Evolutionary conservation across 2,329 filamentous ascomycete species (phyloP).

Genomic region (Fusarium sp.): DNA sequence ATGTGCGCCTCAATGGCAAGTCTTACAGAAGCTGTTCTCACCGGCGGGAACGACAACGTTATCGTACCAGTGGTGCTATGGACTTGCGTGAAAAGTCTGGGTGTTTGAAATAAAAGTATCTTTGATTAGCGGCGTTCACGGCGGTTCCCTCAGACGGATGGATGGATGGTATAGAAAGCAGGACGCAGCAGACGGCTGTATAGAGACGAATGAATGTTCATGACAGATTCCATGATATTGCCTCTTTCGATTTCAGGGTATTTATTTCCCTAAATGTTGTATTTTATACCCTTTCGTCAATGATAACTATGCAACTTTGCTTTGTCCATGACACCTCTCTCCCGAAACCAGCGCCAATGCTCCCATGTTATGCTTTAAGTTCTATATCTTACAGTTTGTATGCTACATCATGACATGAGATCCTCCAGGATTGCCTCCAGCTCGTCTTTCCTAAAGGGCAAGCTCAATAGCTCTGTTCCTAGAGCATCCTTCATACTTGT

Average conservation of each 20-base stretch:
- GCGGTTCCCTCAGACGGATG: neutral
- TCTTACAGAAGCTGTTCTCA: conserved; percentile 93
- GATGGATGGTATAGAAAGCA: conserved; percentile 26
- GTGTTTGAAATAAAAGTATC: conserved; percentile 59
- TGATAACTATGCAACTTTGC: conserved; percentile 17
- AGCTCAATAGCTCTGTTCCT: conserved; percentile 87
- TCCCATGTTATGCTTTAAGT: conserved; percentile 19
- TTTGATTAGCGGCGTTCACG: conserved; percentile 34
- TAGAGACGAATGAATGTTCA: conserved; percentile 47
- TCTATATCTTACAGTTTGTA: conserved; percentile 17
- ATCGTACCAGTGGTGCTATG: conserved; percentile 94
- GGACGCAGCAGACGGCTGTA: conserved; percentile 18
- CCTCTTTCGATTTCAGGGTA: conserved; percentile 11
- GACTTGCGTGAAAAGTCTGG: conserved; percentile 88
- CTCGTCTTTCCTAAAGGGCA: conserved; percentile 90
- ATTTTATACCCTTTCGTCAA: conserved; percentile 40
- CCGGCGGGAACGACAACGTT: conserved; percentile 98
- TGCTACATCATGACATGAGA: conserved; percentile 52
- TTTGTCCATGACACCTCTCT: neutral
- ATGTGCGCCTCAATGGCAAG: conserved; percentile 86
- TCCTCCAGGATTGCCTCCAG: conserved; percentile 92
- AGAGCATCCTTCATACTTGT: conserved; percentile 87
- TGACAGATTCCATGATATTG: conserved; percentile 27
- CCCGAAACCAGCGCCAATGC: conserved; percentile 26
- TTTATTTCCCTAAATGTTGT: conserved; percentile 10